Percentiles rank a stretch among this genome's conserved stretches.
Conservation (phyloP, 306 rosid species). For the Quercus dentata region DNA sequence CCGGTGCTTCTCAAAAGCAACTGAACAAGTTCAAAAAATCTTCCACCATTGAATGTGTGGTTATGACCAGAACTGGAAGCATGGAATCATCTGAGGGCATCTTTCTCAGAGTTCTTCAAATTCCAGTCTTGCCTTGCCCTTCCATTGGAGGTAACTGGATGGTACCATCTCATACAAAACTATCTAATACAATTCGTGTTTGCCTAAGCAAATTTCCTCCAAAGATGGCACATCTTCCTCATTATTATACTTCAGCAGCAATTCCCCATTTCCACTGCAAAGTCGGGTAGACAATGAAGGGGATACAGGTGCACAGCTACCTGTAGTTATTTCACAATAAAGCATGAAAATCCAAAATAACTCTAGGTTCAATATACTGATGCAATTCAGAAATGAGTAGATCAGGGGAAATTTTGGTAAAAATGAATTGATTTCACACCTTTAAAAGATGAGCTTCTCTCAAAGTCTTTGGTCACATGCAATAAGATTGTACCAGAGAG, state of each 20-base stretch:
- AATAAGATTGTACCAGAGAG: conserved; percentile 72
- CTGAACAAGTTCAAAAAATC: conserved; percentile 21
- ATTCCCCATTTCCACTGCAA: conserved; percentile 56
- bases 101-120: conserved; percentile 14
- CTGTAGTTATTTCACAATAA: conserved; percentile 36
- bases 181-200: conserved; percentile 54
- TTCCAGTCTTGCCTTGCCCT: conserved; percentile 4
- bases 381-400: neutral
- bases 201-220: conserved; percentile 42
- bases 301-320: conserved; percentile 41
- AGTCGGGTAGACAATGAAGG: conserved; percentile 63
- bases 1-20: neutral
- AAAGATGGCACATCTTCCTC: conserved; percentile 47
- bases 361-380: conserved; percentile 3
- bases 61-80: conserved; percentile 1
- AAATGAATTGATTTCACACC: conserved; percentile 38
- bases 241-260: conserved; percentile 38
- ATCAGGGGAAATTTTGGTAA: neutral
- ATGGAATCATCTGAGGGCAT: conserved; percentile 11
- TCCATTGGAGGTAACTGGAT: conserved; percentile 5
- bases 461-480: conserved; percentile 70
- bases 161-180: conserved; percentile 13
- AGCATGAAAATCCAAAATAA: conserved; percentile 13
- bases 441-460: conserved; percentile 68
- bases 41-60: conserved; percentile 8